phyloP scores from a whole-genome alignment of 164 flowering plant species.

The Annona cherimola region DNA sequence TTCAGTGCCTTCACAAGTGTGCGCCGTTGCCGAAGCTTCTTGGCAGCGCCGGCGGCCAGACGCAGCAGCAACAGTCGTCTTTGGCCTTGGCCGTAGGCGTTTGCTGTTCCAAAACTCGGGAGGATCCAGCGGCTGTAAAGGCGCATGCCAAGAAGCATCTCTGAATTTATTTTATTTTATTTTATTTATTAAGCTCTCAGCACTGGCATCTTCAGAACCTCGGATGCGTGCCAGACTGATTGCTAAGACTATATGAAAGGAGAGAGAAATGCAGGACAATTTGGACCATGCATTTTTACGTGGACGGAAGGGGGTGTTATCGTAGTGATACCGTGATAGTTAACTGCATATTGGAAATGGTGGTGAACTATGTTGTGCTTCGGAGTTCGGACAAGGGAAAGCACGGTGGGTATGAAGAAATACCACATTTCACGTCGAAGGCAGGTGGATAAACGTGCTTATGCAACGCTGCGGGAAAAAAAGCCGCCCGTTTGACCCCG shows the following conservation, averaged over 20 bases:
- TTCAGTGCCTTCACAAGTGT: constrained; percentile 47
- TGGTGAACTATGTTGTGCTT: not conserved
- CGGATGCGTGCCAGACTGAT: not conserved
- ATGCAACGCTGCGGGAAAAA: too few species aligned
- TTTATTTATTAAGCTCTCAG: not conserved
- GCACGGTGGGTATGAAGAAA: too few species aligned
- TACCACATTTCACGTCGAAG: too few species aligned
- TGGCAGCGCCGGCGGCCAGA: constrained; percentile 6
- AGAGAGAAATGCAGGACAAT: not conserved
- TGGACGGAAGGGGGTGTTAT: not conserved
- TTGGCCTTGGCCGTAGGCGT: constrained; percentile 13
- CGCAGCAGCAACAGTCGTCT: constrained; percentile 25
- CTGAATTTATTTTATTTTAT: not conserved
- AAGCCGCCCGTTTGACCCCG: too few species aligned
- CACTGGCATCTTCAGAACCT: not conserved
- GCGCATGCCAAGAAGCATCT: constrained; percentile 58
- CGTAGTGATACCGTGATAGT: not conserved
- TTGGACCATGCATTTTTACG: constrained; percentile 1
- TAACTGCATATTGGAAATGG: not conserved
- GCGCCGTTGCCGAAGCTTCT: constrained; percentile 7
- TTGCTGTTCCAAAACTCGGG: constrained; percentile 26
- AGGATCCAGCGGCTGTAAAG: constrained; percentile 36
- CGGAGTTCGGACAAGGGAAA: too few species aligned
- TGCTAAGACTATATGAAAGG: not conserved
- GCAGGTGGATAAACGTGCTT: too few species aligned